Base-by-base conservation (phyloP, 2,329 filamentous ascomycete species). In the Corniculantispora saksenae region DNA sequence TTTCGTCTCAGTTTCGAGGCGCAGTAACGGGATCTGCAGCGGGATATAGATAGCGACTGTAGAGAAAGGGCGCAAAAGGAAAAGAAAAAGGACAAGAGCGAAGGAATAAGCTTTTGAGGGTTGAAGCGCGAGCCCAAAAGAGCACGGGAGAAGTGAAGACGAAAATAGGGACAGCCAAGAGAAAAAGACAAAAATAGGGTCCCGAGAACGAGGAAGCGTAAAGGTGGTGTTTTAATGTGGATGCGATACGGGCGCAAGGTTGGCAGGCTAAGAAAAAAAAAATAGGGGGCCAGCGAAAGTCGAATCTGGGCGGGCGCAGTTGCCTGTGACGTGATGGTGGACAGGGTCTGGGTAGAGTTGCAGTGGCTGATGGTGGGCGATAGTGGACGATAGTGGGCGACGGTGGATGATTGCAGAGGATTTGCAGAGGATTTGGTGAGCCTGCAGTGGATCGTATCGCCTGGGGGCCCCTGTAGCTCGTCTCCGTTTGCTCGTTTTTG, bases 101-200 rank as follows among this genome's bases (percentile, higher is more conserved):
- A 56, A 56, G 38, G 51, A 48, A 55, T 21, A 55, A 55, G 60
- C 60, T 62, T 55, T 27, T 47, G 23, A 62, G 51, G 50, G 60
- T 25, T 12, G 13, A 55, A 21, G 45, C 13, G 25, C 10, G 23
- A 54, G 60, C 60, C 51, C 25, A 47, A n/a, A 40, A 25, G 25
- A 48, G 38, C 50, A 38, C 19, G 25, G 40, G 48, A 59, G 51
- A 58, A 56, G 23, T 13, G 51, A 64, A 63, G 38, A 53, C 32
- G 21, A 48, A 32, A 29, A 45, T 29, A 32, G 40, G 50, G 21
- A 53, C 47, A 47, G 43, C 12, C 6, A 66, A 29, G 58, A 61
- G 57, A 67, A 66, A 58, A 35, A 45, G 50, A 56, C 65, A 66
- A 67, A 61, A 67, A 43, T 27, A 61, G 21, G 15, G 29, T n/a